Base-by-base conservation (phyloP, 306 rosid genomes). In the Mimosa bimucronata region DNA sequence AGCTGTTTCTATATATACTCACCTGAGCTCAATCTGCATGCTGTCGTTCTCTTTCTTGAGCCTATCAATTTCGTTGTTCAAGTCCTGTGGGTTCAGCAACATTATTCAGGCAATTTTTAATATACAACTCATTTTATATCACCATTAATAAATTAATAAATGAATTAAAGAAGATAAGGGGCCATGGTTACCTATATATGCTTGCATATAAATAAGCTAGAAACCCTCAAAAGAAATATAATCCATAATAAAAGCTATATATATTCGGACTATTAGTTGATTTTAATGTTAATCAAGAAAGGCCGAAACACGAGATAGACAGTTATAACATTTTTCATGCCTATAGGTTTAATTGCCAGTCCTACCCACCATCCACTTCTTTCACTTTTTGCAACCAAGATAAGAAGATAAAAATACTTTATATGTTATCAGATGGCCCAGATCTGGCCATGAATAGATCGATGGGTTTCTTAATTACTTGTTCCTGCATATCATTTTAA, bases 31-130 rank as follows among this genome's bases (percentile, higher is more conserved):
- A 71, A 89, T 84, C 78, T 91, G 89, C 97, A 91, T 87, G 88
- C 80, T 83, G 74, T 89, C 97, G 41, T 93, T 91, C 79, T 93
- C 97, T 82, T 93, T 93, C 89, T 89, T 93, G 73, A 89, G 70
- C 60, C 89, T 89, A 23, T 91, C 92, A 67, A 93, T 71, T 88
- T 93, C 97, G 46, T 80, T 74, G 86, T 75, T 80, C 37, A 92
- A 86, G 77, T 88, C 87, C 96, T 91, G 89, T 41, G 6, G 45
- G 78, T 87, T 58, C 44, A 76, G 65, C 44, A 57, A 77, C 53
- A 50, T 19, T 37, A 15, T n/a, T 23, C 34, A 70, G 12, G 21
- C 62, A 71, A 80, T 31, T 64, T 81, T 48, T 76, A 84, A 66
- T 50, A 46, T 25, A 6, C 5, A 11, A 13, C 19, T 55, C 14